phyloP scores from a whole-genome alignment of 1,284 basidiomycete species.

The Irpex sp. region DNA sequence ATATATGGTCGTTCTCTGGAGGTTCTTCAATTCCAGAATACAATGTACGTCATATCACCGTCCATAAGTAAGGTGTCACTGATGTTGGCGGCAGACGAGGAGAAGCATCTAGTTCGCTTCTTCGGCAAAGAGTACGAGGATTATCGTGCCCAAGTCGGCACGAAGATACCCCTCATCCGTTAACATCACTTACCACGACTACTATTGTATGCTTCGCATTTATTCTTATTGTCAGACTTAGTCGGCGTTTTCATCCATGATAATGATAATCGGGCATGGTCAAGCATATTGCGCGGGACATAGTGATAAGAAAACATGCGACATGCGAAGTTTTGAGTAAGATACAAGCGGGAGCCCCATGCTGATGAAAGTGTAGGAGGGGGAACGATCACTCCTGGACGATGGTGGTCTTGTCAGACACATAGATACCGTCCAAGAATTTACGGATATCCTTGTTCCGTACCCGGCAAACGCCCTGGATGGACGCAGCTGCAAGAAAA shows the following conservation, averaged over 20 bases:
- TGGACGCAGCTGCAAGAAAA: slow-evolving; percentile 72
- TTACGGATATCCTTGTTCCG: slow-evolving; percentile 99
- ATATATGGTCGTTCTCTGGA: slow-evolving; percentile 68
- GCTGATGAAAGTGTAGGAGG: slow-evolving; percentile 16
- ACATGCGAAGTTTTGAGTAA: slow-evolving; percentile 22
- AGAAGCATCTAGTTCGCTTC: slow-evolving; percentile 68
- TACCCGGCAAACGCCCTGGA: slow-evolving; percentile 92
- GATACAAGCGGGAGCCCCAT: slow-evolving; percentile 17
- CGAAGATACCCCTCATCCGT: slow-evolving; percentile 69
- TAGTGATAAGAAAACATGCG: slow-evolving; percentile 17
- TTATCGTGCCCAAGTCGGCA: slow-evolving; percentile 69
- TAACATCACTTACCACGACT: slow-evolving; percentile 20
- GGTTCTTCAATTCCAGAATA: slow-evolving; percentile 86
- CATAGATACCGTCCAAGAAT: slow-evolving; percentile 91
- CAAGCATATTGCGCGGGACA: slow-evolving; percentile 17
- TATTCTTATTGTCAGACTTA: background rate
- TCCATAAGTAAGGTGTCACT: background rate
- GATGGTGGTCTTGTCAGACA: slow-evolving; percentile 79
- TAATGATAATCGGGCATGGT: background rate
- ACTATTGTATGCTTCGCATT: background rate
- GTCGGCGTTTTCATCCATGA: background rate
- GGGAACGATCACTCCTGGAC: slow-evolving; percentile 32
- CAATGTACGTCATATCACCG: slow-evolving; percentile 50
- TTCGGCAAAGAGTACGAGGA: slow-evolving; percentile 78
- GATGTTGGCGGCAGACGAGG: slow-evolving; percentile 56